Percentiles rank a stretch among this genome's conserved stretches.
Conservation (phyloP, 2,329 filamentous ascomycete genomes). For the Phoma sp. region DNA sequence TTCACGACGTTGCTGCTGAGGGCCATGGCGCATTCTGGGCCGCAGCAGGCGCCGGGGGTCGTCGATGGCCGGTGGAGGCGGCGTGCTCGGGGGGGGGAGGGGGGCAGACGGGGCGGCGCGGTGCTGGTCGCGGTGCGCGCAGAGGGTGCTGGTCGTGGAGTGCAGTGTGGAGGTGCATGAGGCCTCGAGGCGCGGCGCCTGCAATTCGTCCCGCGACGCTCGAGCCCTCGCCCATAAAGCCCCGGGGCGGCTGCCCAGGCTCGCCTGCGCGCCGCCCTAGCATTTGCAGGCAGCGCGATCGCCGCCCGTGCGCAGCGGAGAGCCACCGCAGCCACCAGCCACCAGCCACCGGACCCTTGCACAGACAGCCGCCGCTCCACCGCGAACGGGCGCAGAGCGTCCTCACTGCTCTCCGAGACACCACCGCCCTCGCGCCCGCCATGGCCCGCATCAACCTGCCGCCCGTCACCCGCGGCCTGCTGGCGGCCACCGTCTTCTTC, state of each 20-base stretch:
- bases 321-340: not conserved
- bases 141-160: not conserved
- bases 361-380: not conserved
- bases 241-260: not conserved
- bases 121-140: not conserved
- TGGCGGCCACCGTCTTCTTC: constrained; percentile 77
- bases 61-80: not conserved
- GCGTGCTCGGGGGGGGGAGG: not conserved
- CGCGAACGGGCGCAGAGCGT: too few relatives aligned
- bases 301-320: too few relatives aligned
- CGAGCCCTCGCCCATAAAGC: not conserved
- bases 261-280: not conserved
- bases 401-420: too few relatives aligned
- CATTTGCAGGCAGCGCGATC: too few relatives aligned
- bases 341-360: not conserved
- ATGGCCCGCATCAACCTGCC: constrained; percentile 93
- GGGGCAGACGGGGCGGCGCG: too few relatives aligned
- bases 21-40: constrained; percentile 51
- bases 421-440: not conserved
- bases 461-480: constrained; percentile 83
- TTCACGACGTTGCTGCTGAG: constrained; percentile 69
- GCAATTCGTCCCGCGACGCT: not conserved
- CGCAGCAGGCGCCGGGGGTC: constrained; percentile 12
- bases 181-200: not conserved
- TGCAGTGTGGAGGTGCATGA: not conserved